These are phyloP conservation scores for Arthrobotrys sinensis DNA, from an alignment of 2,329 filamentous ascomycete species.

Conservation along the genomic window DNA sequence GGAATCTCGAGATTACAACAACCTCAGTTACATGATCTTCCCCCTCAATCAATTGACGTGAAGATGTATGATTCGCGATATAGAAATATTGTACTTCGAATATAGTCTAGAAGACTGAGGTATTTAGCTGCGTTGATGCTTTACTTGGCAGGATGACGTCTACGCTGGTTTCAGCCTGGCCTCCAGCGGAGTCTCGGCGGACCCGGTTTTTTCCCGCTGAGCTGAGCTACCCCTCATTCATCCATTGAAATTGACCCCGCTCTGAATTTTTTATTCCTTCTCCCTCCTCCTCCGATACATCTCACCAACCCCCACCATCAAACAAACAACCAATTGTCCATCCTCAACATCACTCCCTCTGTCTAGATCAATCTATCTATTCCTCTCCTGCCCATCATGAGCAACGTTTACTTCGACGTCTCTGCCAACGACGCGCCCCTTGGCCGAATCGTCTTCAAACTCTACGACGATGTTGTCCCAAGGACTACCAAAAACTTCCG, in stretches of 20 bases:
- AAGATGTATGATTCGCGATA: no score
- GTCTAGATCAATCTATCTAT: slow-evolving; percentile 27
- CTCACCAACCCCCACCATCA: slow-evolving; percentile 23
- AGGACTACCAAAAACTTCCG: slow-evolving; percentile 84
- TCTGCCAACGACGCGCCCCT: slow-evolving; percentile 3
- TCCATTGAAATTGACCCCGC: slow-evolving; percentile 42
- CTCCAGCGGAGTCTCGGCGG: slow-evolving; percentile 1
- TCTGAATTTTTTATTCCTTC: slow-evolving; percentile 20
- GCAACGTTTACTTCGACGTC: slow-evolving; percentile 56
- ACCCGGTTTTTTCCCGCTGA: slow-evolving; percentile 25
- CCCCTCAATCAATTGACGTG: background rate
- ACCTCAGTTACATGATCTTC: no score
- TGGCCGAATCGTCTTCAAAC: slow-evolving; percentile 89
- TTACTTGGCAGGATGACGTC: slow-evolving; percentile 44
- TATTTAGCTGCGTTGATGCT: slow-evolving; percentile 23
- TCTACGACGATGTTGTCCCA: slow-evolving; percentile 88
- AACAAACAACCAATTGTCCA: slow-evolving; percentile 15
- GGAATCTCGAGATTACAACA: no score
- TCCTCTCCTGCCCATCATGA: slow-evolving; percentile 38
- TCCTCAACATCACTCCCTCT: background rate
- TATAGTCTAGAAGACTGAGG: slow-evolving; percentile 8
- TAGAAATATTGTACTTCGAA: no score
- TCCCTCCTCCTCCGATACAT: slow-evolving; percentile 38
- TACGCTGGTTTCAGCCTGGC: slow-evolving; percentile 16
- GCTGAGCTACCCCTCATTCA: slow-evolving; percentile 19